Base-by-base conservation (phyloP, 768 basidiomycete genomes). In the Boletus rubropictus region DNA sequence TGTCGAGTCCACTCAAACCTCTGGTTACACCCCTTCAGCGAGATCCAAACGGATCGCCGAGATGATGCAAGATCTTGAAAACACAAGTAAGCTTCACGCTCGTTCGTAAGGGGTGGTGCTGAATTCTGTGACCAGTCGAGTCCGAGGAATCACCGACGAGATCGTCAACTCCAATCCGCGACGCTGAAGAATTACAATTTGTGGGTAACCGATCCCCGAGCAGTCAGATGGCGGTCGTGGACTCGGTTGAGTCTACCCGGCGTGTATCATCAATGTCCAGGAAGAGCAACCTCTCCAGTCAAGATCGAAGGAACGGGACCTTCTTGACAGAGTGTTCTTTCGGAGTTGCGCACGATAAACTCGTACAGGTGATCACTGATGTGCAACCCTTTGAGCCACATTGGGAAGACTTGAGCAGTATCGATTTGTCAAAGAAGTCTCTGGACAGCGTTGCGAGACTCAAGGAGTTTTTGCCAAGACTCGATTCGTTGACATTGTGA, bases 261-360 rank as follows among this genome's bases (percentile, higher is more conserved):
- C 69, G 75, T 14, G 60, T 68, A 4, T 76, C 74, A 50, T 76
- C 79, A 12, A 65, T 69, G 44, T 72, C 75, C 18, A 72, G 70
- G 32, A 69, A 66, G 24, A 69, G 68, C 55, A 69, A 64, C 32
- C 56, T 58, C 32, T 67, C 67, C 43, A 62, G 60, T 44, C 65
- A 53, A 59, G 64, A 51, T 59, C 48, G 50, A 55, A 59, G 48
- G 57, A 73, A 85, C 53, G 77, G 73, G 8, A 86, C 85, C 1
- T 95, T 86, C 71, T 72, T 98, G 53, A 98, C 95, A 10, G 94
- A 98, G 62, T 97, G 94, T 62, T 97, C 94, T 34, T 99, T 99
- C 62, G 91, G 81, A 14, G 83, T 97, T 36, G 79, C 92, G n/a
- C 89, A 90, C 58, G 95, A 97, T 62, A 79, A 80, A 37, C 78